phyloP scores from a whole-genome alignment of 306 rosid species.

The Adenanthera pavonina region DNA sequence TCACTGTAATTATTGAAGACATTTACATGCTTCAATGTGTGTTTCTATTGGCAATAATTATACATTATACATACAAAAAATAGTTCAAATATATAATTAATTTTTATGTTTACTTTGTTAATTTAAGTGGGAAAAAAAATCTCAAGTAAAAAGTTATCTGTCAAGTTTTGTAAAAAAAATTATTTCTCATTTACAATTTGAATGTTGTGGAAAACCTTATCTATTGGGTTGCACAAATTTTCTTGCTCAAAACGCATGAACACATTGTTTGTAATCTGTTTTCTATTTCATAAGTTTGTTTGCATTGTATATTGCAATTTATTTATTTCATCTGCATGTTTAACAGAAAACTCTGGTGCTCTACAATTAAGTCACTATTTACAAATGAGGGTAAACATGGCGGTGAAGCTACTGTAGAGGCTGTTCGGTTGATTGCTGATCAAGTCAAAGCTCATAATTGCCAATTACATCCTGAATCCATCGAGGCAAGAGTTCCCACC shows the following conservation, averaged over 20 bases:
- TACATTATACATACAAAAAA: not conserved
- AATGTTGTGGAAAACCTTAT: not conserved
- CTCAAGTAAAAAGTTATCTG: not conserved
- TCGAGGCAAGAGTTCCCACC: conserved; percentile 58
- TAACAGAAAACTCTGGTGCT: conserved; percentile 78
- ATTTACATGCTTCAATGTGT: not conserved
- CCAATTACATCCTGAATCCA: conserved; percentile 79
- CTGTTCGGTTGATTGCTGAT: conserved; percentile 87
- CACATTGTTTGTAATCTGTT: not conserved
- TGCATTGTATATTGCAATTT: conserved; percentile 11
- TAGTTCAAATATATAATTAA: not conserved
- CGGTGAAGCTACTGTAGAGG: conserved; percentile 87
- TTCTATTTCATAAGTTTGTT: conserved; percentile 7
- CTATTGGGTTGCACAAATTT: conserved; percentile 11
- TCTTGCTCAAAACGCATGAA: conserved; percentile 25
- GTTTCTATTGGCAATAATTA: not conserved
- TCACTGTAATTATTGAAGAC: not conserved
- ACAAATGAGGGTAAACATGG: conserved; percentile 89
- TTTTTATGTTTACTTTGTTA: not conserved
- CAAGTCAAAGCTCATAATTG: conserved; percentile 80
- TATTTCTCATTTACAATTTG: not conserved
- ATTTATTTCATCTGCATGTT: conserved; percentile 41
- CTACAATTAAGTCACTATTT: conserved; percentile 74
- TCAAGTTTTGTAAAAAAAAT: too few species aligned
- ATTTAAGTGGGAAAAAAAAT: not conserved